phyloP scores from a whole-genome alignment of 75 land plant genomes.

The Sequoia sempervirens region DNA sequence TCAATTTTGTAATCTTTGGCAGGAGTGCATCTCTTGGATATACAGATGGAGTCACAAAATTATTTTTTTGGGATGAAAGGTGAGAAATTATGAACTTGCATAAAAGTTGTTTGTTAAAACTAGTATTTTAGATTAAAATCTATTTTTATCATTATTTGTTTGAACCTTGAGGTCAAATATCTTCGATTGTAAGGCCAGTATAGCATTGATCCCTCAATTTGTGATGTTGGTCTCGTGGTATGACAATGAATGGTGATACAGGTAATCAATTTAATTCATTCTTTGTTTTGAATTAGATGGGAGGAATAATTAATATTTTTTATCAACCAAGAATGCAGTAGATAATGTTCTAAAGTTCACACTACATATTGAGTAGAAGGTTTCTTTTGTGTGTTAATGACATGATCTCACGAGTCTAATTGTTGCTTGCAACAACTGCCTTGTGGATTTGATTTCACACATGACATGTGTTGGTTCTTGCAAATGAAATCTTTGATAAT shows the following conservation, averaged over 20 bases:
- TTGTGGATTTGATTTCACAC: constrained; percentile 48
- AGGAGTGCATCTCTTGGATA: constrained; percentile 86
- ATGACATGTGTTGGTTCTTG: too few relatives aligned
- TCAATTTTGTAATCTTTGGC: background rate
- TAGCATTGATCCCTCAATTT: constrained; percentile 61
- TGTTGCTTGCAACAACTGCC: constrained; percentile 67
- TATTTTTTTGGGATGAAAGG: constrained; percentile 89
- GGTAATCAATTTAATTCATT: constrained; percentile 25
- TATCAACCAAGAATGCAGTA: background rate
- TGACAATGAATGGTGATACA: constrained; percentile 98
- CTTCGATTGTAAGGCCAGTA: constrained; percentile 92
- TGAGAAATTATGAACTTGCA: constrained; percentile 10
- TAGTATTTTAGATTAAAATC: background rate
- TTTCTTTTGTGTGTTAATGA: background rate
- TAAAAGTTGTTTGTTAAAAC: background rate
- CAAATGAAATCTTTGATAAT: background rate
- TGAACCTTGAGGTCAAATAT: constrained; percentile 63
- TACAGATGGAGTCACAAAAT: constrained; percentile 90
- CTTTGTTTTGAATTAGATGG: background rate
- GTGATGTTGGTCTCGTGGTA: constrained; percentile 90
- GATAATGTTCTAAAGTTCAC: too few relatives aligned
- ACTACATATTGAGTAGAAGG: background rate
- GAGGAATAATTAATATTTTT: background rate
- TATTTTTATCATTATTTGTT: background rate
- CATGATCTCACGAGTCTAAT: background rate